A percentile compares a stretch with the other conserved stretches of the same genome.
Evolutionary conservation across 2,329 filamentous ascomycete genomes (phyloP).

Genomic region (Xylariaceae sp.): DNA sequence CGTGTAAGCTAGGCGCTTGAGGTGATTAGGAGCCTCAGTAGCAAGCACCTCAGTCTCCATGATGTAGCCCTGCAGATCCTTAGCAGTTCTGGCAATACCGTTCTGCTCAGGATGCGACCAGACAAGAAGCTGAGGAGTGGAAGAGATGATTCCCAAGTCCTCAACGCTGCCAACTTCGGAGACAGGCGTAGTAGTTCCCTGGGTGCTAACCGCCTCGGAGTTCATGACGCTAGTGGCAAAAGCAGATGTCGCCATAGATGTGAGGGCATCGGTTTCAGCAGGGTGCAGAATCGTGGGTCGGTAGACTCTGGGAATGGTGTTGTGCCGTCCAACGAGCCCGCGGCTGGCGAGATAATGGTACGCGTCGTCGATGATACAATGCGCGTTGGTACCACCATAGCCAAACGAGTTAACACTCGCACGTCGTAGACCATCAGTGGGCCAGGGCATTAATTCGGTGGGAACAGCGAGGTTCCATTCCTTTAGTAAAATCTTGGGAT

Average conservation of each 20-base stretch:
- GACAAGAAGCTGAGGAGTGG: conserved; percentile 26
- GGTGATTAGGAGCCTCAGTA: conserved; percentile 20
- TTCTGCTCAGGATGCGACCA: conserved; percentile 30
- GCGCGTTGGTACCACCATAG: conserved; percentile 35
- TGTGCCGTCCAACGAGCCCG: conserved; percentile 24
- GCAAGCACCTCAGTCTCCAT: conserved; percentile 19
- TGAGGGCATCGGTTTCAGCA: conserved; percentile 12
- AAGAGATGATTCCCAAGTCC: conserved; percentile 22
- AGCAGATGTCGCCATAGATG: conserved; percentile 14
- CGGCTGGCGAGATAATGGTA: conserved; percentile 27
- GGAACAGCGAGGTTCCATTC: conserved; percentile 29
- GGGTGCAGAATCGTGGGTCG: conserved; percentile 15
- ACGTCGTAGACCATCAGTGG: conserved; percentile 28
- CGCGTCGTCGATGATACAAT: conserved; percentile 33
- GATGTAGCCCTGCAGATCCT: conserved; percentile 24
- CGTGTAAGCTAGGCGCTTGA: conserved; percentile 26
- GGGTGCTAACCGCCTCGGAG: conserved; percentile 19
- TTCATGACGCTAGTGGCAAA: conserved; percentile 23
- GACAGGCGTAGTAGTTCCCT: conserved; percentile 22
- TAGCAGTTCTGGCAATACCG: conserved; percentile 25
- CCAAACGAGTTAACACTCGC: conserved; percentile 35
- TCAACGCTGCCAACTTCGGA: conserved; percentile 23
- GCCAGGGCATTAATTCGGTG: conserved; percentile 27
- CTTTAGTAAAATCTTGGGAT: conserved; percentile 29
- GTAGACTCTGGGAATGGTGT: conserved; percentile 19